Evolutionary conservation across 129 eudicot genomes (phyloP).

Genomic region (Saposhnikovia divaricata): DNA sequence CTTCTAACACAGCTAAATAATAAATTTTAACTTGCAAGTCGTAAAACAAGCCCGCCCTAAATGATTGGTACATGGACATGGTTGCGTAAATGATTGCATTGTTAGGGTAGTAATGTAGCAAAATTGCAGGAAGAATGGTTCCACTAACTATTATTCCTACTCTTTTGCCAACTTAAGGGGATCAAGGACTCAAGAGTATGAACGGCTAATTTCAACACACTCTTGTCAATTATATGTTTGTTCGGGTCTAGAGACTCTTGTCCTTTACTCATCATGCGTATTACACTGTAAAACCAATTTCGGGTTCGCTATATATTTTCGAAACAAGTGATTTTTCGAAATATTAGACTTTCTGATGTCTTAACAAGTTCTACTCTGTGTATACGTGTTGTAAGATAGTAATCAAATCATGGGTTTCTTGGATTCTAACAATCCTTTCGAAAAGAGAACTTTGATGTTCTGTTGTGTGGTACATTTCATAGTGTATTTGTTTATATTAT

Average conservation of each 20-base stretch:
- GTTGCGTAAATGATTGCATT: background rate
- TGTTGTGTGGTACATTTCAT: background rate
- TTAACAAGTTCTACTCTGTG: background rate
- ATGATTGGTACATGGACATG: background rate
- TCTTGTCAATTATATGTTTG: background rate
- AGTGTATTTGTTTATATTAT: constrained; percentile 17
- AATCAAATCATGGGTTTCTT: background rate
- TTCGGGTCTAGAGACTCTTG: too few species aligned
- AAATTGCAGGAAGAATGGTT: background rate
- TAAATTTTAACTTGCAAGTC: too few species aligned
- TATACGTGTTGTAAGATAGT: constrained; percentile 12
- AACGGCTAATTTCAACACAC: background rate
- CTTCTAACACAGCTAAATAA: too few species aligned
- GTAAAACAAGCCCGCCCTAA: too few species aligned
- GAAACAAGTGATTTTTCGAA: background rate
- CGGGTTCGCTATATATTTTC: background rate
- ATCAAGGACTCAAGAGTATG: background rate
- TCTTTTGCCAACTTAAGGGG: background rate
- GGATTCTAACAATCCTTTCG: background rate
- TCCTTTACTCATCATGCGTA: background rate
- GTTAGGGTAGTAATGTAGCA: background rate
- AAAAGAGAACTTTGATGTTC: background rate
- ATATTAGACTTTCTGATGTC: background rate
- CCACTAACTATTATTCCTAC: background rate
- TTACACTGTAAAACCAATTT: background rate